Evolutionary conservation across 2,329 filamentous ascomycete species (phyloP), one percentile per base, ranked within the genome.

Genomic region (Xylariaceae sp.): DNA sequence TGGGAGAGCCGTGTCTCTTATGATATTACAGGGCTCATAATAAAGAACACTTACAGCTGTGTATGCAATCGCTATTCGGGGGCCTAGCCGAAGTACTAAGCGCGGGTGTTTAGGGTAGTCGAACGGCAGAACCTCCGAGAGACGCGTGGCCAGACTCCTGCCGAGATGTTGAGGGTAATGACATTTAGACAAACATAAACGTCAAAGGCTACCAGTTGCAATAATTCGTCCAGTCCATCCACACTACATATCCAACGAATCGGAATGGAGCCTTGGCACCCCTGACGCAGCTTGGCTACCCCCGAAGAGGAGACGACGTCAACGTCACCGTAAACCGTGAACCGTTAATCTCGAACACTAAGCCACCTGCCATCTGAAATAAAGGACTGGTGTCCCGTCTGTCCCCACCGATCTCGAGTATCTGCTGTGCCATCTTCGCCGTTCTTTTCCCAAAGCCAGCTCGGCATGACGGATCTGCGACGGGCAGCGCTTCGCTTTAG

Each of bases 381-480:
- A 7, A 42, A 42, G 18, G n/a, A 35, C n/a, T 4, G n/a, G 9
- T 8, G 35, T 32, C 20, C 41, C 18, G 15, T 23, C 40, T 15
- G 26, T 43, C n/a, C 7, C 42, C 26, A 33, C 23, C 13, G 15
- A 21, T n/a, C 27, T 35, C 23, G n/a, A 3, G 11, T 30, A 4
- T 6, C 21, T 7, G 3, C 30, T 15, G 29, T 46, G 35, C 33
- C 40, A 41, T 24, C 24, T 27, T 23, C 29, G 51, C 23, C 15
- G 24, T 24, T 45, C 33, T 21, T 43, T 46, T 36, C 35, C 36
- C 10, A 35, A 42, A 40, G 15, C 30, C 29, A 24, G 13, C 29
- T 24, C 41, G 41, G 52, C 52, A 55, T 50, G 35, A 55, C 29
- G 32, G 53, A 55, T 55, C 53, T 55, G 53, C 53, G 53, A 55